A percentile compares a stretch with the other conserved stretches of the same genome.
These are phyloP conservation scores for Phialophora expanda DNA, from an alignment of 2,329 filamentous ascomycete species.

Conservation along the genomic window DNA sequence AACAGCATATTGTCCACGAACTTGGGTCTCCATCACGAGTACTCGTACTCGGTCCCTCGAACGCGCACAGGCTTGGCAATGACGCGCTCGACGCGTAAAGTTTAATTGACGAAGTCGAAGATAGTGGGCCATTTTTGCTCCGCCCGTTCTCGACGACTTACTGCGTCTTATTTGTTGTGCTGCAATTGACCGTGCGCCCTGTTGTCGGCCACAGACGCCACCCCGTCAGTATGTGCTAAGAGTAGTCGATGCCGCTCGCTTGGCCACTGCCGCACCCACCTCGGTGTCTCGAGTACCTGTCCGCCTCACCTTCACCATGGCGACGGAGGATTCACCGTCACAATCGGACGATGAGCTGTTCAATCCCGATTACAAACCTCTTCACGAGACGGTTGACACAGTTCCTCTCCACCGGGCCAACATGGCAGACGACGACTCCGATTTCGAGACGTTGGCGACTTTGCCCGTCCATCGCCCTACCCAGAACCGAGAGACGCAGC, in stretches of 20 bases:
- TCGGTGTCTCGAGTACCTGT: background rate
- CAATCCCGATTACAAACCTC: constrained; percentile 22
- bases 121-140: constrained; percentile 3
- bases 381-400: constrained; percentile 36
- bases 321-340: constrained; percentile 23
- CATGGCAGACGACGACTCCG: constrained; percentile 31
- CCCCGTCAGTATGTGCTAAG: background rate
- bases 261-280: constrained; percentile 1
- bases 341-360: constrained; percentile 38
- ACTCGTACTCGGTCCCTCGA: too few relatives aligned
- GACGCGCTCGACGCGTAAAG: constrained; percentile 8
- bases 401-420: constrained; percentile 30
- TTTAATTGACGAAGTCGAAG: background rate
- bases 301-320: constrained; percentile 17
- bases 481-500: constrained; percentile 62
- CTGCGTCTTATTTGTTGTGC: background rate
- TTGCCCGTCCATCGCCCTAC: constrained; percentile 47
- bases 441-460: constrained; percentile 57
- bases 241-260: background rate
- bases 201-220: background rate
- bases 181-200: background rate
- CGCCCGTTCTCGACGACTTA: background rate
- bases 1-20: background rate
- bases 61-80: background rate
- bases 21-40: too few relatives aligned